phyloP scores from a whole-genome alignment of 352 stramenopile genomes.

The Peronospora tabacina region DNA sequence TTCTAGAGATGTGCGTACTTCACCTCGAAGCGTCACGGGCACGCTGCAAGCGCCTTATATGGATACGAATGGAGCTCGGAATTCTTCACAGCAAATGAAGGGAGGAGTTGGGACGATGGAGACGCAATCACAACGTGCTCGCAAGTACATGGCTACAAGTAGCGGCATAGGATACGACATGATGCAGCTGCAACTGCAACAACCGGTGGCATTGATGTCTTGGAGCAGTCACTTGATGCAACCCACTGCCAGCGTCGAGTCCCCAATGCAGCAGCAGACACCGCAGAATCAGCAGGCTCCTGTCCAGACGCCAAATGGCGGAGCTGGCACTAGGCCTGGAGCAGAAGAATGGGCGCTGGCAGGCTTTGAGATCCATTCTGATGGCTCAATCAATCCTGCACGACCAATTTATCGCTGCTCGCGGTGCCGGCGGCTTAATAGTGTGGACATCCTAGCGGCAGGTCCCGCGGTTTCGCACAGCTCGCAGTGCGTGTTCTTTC shows the following conservation, averaged over 20 bases:
- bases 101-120: constrained; percentile 18
- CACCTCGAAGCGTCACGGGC: constrained; percentile 31
- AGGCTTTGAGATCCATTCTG: constrained; percentile 68
- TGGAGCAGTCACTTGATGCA: constrained; percentile 50
- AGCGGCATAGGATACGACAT: constrained; percentile 28
- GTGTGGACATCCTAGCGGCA: constrained; percentile 64
- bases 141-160: constrained; percentile 26
- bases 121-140: constrained; percentile 23
- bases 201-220: constrained; percentile 29
- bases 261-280: constrained; percentile 18
- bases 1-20: constrained; percentile 24
- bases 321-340: constrained; percentile 17
- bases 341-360: constrained; percentile 63
- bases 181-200: constrained; percentile 23
- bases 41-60: constrained; percentile 32
- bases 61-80: constrained; percentile 17
- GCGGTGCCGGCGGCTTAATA: constrained; percentile 54
- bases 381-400: constrained; percentile 58
- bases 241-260: constrained; percentile 12
- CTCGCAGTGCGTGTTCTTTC: constrained; percentile 44
- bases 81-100: constrained; percentile 17
- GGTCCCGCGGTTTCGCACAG: constrained; percentile 46
- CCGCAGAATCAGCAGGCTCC: constrained; percentile 14
- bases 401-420: constrained; percentile 73
- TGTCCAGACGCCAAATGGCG: constrained; percentile 22